Percentiles rank a stretch among this genome's conserved stretches.
Conservation (phyloP, 2,329 filamentous ascomycete species). For the Boeremia lycopersici region DNA sequence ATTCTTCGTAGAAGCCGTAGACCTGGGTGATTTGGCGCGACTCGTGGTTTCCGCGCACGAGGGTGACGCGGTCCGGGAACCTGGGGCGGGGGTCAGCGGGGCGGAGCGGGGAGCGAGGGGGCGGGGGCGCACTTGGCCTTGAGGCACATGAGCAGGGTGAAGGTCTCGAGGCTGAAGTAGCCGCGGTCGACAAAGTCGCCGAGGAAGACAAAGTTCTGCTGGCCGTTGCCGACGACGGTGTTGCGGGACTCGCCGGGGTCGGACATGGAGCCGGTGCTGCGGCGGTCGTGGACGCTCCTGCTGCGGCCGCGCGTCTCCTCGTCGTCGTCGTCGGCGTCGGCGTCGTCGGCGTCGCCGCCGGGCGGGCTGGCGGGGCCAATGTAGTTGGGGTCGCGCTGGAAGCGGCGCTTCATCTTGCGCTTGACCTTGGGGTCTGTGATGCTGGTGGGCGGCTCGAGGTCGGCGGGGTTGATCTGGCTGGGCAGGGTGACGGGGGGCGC, state of each 20-base stretch:
- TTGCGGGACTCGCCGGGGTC: constrained; percentile 47
- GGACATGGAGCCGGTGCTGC: constrained; percentile 51
- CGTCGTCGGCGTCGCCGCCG: constrained; percentile 57
- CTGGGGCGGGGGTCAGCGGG: constrained; percentile 47
- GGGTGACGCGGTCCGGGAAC: constrained; percentile 73
- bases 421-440: constrained; percentile 87
- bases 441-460: constrained; percentile 87
- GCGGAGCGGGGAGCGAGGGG: neutral
- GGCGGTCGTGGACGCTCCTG: constrained; percentile 49
- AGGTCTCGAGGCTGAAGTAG: constrained; percentile 75
- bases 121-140: constrained; percentile 66
- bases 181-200: constrained; percentile 77
- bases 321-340: constrained; percentile 49
- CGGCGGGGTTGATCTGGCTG: constrained; percentile 83
- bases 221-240: constrained; percentile 57
- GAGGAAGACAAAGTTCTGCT: constrained; percentile 72
- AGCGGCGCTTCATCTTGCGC: constrained; percentile 75
- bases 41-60: constrained; percentile 87
- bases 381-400: constrained; percentile 59
- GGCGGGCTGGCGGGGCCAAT: constrained; percentile 58
- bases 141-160: constrained; percentile 73
- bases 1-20: constrained; percentile 99
- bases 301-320: constrained; percentile 56
- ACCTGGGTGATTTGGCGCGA: constrained; percentile 99
- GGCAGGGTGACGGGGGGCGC: constrained; percentile 68